A percentile compares a stretch with the other conserved stretches of the same genome.
Evolutionary conservation across 768 basidiomycete species (phyloP).

Genomic region (Candolleomyces aberdarensis): DNA sequence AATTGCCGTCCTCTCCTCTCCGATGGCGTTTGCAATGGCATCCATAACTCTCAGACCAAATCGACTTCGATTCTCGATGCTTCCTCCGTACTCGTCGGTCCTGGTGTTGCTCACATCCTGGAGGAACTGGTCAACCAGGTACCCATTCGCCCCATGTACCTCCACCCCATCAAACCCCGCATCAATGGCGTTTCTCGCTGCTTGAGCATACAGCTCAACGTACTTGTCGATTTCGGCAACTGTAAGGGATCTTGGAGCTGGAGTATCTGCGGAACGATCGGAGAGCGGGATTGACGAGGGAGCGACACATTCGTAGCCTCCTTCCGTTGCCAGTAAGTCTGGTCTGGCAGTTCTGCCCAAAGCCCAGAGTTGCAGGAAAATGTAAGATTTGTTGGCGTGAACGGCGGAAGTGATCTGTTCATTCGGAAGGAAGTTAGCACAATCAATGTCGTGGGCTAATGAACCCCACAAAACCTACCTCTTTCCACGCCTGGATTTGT

Average conservation of each 20-base stretch:
- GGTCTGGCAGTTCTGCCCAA: constrained; percentile 40
- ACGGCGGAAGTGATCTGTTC: constrained; percentile 47
- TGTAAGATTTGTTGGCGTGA: constrained; percentile 32
- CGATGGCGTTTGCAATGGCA: constrained; percentile 49
- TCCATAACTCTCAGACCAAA: constrained; percentile 56
- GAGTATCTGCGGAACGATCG: constrained; percentile 5
- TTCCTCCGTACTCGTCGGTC: constrained; percentile 67
- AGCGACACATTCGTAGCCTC: constrained; percentile 26
- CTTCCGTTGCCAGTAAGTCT: constrained; percentile 33
- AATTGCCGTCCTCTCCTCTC: constrained; percentile 50
- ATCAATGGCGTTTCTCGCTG: constrained; percentile 52
- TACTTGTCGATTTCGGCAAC: constrained; percentile 48
- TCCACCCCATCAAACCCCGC: constrained; percentile 67
- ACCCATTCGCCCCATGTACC: constrained; percentile 43
- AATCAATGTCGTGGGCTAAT: no score
- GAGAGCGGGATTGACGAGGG: constrained; percentile 27
- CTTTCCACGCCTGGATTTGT: constrained; percentile 58
- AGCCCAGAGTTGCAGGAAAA: constrained; percentile 58
- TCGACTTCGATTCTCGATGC: constrained; percentile 53
- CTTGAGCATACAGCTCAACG: constrained; percentile 45
- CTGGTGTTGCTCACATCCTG: constrained; percentile 55
- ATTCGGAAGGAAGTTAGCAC: not conserved
- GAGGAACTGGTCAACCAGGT: constrained; percentile 59
- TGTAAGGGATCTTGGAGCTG: constrained; percentile 40
- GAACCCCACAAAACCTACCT: constrained; percentile 22